These are phyloP conservation scores for Amanita exitialis DNA, from an alignment of 768 basidiomycete genomes.

Conservation along the genomic window DNA sequence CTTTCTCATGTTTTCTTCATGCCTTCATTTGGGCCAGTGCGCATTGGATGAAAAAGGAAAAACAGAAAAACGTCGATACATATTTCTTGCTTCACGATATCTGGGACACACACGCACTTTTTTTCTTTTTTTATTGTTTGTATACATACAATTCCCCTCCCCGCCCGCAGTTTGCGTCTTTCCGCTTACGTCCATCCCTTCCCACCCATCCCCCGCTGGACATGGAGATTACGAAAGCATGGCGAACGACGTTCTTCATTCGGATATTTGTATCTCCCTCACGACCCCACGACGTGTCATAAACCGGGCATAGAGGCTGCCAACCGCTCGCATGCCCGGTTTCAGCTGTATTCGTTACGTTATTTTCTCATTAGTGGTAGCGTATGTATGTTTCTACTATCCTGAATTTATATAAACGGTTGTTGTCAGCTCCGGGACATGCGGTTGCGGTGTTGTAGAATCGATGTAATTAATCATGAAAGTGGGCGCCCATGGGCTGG, in stretches of 20 bases:
- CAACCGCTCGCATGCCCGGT: background rate
- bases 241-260: background rate
- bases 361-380: constrained; percentile 1
- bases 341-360: constrained; percentile 1
- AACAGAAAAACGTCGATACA: constrained; percentile 1
- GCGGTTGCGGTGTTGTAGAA: background rate
- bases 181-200: background rate
- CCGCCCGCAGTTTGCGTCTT: background rate
- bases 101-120: background rate
- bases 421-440: background rate
- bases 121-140: background rate
- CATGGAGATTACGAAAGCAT: background rate
- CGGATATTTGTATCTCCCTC: constrained; percentile 1
- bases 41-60: constrained; percentile 6
- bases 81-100: constrained; percentile 1
- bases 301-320: background rate
- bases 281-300: background rate
- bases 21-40: constrained; percentile 5
- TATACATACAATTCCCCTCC: background rate
- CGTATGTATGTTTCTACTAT: background rate
- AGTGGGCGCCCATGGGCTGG: background rate
- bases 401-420: too few relatives aligned
- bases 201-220: background rate
- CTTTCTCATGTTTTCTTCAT: constrained; percentile 6
- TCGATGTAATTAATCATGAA: background rate